Conservation (phyloP, 129 eudicot genomes). For the Sambucus nigra region DNA sequence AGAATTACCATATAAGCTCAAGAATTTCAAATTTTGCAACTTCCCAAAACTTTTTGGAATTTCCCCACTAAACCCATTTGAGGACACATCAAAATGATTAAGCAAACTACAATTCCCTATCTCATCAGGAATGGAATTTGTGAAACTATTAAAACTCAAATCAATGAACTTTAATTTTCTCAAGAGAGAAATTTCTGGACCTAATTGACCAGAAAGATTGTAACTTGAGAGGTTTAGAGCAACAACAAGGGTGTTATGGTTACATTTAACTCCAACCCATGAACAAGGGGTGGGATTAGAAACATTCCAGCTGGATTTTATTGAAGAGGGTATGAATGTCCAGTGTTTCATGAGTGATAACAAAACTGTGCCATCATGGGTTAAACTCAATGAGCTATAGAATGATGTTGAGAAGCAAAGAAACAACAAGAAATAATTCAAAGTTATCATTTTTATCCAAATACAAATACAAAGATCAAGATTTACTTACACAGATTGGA, state of each 20-base stretch:
- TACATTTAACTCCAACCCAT: conserved; percentile 75
- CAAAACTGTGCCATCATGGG: conserved; percentile 47
- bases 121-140: conserved; percentile 43
- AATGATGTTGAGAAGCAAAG: conserved; percentile 11
- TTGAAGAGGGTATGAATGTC: conserved; percentile 38
- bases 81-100: conserved; percentile 27
- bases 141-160: conserved; percentile 30
- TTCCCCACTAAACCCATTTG: conserved; percentile 37
- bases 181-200: conserved; percentile 39
- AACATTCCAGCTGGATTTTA: conserved; percentile 51
- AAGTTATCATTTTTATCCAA: background rate
- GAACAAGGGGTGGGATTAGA: conserved; percentile 61
- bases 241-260: conserved; percentile 21
- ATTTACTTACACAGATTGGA: background rate
- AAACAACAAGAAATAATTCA: background rate
- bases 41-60: conserved; percentile 41
- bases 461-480: background rate
- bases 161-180: conserved; percentile 36
- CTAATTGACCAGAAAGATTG: conserved; percentile 51
- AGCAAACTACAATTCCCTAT: conserved; percentile 43
- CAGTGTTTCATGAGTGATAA: conserved; percentile 46
- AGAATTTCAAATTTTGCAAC: conserved; percentile 16
- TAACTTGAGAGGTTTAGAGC: conserved; percentile 38
- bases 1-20: conserved; percentile 35
- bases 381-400: conserved; percentile 27